phyloP scores from a whole-genome alignment of 2,329 filamentous ascomycete species.

The Colletotrichum truncatum region DNA sequence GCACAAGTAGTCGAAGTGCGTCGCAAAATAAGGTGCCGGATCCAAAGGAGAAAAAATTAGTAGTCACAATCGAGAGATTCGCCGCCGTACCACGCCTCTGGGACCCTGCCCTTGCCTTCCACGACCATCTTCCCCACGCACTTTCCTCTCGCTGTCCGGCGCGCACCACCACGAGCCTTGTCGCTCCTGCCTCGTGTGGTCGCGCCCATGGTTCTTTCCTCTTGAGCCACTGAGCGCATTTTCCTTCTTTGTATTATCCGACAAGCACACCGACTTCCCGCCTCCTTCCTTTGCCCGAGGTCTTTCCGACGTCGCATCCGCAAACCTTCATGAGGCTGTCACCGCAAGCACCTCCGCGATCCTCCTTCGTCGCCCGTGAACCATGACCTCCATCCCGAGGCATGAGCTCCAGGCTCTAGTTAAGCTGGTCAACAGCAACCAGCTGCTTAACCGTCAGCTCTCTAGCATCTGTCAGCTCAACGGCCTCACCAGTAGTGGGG shows the following conservation, averaged over 20 bases:
- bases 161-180: conserved; percentile 27
- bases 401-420: conserved; percentile 56
- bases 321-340: conserved; percentile 31
- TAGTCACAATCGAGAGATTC: neutral
- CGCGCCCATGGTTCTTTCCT: conserved; percentile 24
- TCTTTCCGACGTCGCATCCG: conserved; percentile 19
- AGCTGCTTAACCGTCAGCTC: conserved; percentile 70
- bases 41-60: neutral
- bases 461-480: conserved; percentile 81
- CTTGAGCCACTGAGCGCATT: neutral
- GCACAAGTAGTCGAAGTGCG: neutral
- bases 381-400: conserved; percentile 41
- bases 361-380: conserved; percentile 21
- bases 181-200: conserved; percentile 27
- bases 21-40: neutral
- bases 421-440: conserved; percentile 51
- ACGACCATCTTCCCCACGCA: conserved; percentile 28
- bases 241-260: conserved; percentile 6
- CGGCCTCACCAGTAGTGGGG: conserved; percentile 79
- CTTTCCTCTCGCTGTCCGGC: conserved; percentile 15
- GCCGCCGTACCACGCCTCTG: neutral
- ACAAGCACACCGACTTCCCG: neutral
- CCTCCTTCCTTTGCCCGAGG: neutral
- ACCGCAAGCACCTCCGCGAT: conserved; percentile 18
- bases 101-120: conserved; percentile 27